Conservation (phyloP, 257 asterid species). For the Paulownia fortunei region DNA sequence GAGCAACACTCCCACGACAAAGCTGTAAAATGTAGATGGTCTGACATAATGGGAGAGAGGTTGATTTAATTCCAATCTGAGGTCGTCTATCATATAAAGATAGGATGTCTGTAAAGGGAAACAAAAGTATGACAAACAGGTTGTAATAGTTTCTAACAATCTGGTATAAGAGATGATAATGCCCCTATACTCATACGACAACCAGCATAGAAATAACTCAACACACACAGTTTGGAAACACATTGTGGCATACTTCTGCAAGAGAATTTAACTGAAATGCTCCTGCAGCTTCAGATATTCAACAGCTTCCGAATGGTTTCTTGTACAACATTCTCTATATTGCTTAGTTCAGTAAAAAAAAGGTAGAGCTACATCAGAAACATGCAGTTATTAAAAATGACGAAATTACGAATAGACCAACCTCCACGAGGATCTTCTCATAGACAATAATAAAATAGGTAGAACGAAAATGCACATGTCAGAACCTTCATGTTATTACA, state of each 20-base stretch:
- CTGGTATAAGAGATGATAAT: too few relatives aligned
- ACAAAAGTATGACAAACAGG: too few relatives aligned
- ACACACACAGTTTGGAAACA: background rate
- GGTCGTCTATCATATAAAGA: too few relatives aligned
- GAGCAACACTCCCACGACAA: too few relatives aligned
- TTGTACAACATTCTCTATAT: constrained; percentile 41
- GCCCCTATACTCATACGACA: background rate
- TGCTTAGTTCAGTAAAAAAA: background rate
- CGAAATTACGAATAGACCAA: background rate
- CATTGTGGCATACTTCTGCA: background rate
- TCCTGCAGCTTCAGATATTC: constrained; percentile 31
- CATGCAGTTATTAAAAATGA: constrained; percentile 8
- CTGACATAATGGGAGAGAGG: too few relatives aligned
- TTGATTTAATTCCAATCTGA: too few relatives aligned
- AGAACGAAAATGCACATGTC: constrained; percentile 7
- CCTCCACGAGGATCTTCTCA: background rate
- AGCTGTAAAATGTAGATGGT: too few relatives aligned
- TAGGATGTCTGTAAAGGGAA: too few relatives aligned
- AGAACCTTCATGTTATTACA: background rate
- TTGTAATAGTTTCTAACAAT: too few relatives aligned
- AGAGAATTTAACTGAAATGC: background rate
- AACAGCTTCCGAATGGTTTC: constrained; percentile 25
- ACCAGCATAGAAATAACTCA: background rate
- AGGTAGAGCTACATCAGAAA: background rate
- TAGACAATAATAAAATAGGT: background rate